Evolutionary conservation across 345 rosid genomes (phyloP), one percentile per base, ranked within the genome.

Genomic region (Turnera subulata): DNA sequence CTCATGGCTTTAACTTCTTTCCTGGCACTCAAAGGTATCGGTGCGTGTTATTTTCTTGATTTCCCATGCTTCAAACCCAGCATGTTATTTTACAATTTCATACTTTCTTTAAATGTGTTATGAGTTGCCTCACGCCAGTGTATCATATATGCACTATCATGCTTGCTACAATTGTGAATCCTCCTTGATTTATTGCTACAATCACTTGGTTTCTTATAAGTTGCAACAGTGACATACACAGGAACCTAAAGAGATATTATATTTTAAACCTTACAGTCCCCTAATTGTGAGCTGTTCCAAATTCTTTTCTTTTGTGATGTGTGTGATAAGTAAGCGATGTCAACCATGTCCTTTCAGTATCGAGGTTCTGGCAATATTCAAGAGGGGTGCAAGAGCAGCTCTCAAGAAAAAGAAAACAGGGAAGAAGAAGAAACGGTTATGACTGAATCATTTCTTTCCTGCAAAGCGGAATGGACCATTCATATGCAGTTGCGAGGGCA

Each of bases 1-100:
- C 84, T 11, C 91, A 92, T 73, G 98, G 93, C 57, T 89, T 86
- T 62, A 92, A 86, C 73, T 89, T 92, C 79, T 89, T 92, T 65
- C 98, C 45, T 13, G 16, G 45, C 45, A 8, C 45, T 42, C 16
- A 42, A 16, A 42, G 45, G 45, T 42, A 11, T 0, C n/a, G 7
- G n/a, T 16, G 4, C 5, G n/a, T 42, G 14, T 42, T 29, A 29
- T 29, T 29, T 29, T 29, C 35, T 13, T 10, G 13, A 4, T 40
- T 40, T 40, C n/a, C 45, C n/a, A 40, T 12, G 11, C n/a, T 40
- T 40, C n/a, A 29, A 29, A 29, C 8, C 35, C 35, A 29, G 35
- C 8, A 29, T 29, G 35, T 29, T 29, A 29, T 29, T 29, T 29
- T 29, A 29, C 35, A 29, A 29, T 29, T 29, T 29, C 35, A 29